Percentiles rank a stretch among this genome's conserved stretches.
Conservation (phyloP, 2,329 filamentous ascomycete genomes). For the Trichoderma semiorbis region DNA sequence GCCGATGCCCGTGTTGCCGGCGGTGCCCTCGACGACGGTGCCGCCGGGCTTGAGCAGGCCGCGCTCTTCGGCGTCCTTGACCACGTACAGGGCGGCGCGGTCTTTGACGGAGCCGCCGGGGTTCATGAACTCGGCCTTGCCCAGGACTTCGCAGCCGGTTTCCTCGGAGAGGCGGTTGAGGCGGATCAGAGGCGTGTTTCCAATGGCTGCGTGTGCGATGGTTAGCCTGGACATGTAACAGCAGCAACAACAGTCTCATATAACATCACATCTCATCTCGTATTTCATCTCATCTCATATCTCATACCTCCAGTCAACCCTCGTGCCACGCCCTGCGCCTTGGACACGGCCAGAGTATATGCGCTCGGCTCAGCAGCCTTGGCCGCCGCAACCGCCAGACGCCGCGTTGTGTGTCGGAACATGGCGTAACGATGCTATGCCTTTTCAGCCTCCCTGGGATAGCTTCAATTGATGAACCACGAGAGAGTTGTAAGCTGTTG, state of each 20-base stretch:
- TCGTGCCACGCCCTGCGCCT: slow-evolving; percentile 73
- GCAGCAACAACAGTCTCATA: not conserved
- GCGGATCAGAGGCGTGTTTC: slow-evolving; percentile 92
- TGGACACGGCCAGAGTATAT: slow-evolving; percentile 69
- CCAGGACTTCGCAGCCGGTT: slow-evolving; percentile 90
- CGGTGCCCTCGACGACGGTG: slow-evolving; percentile 94
- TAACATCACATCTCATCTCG: not conserved
- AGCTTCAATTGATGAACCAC: not conserved
- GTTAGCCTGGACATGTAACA: not conserved
- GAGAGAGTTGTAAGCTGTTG: slow-evolving; percentile 3
- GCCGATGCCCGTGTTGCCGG: slow-evolving; percentile 96
- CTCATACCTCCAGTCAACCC: slow-evolving; percentile 76
- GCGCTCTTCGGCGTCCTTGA: slow-evolving; percentile 86
- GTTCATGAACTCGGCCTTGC: slow-evolving; percentile 99
- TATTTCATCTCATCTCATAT: slow-evolving; percentile 24
- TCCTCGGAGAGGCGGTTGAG: slow-evolving; percentile 83
- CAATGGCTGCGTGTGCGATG: slow-evolving; percentile 68
- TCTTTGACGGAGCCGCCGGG: slow-evolving; percentile 96
- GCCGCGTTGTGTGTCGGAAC: slow-evolving; percentile 66
- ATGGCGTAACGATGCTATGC: slow-evolving; percentile 39
- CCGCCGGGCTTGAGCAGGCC: slow-evolving; percentile 80
- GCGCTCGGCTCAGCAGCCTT: slow-evolving; percentile 46
- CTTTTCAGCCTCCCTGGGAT: not conserved
- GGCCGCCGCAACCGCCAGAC: slow-evolving; percentile 58
- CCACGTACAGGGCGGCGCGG: slow-evolving; percentile 88